A percentile compares a stretch with the other conserved stretches of the same genome.
These are phyloP conservation scores for Galeopsis tetrahit DNA, from an alignment of 257 asterid genomes.

Conservation along the genomic window DNA sequence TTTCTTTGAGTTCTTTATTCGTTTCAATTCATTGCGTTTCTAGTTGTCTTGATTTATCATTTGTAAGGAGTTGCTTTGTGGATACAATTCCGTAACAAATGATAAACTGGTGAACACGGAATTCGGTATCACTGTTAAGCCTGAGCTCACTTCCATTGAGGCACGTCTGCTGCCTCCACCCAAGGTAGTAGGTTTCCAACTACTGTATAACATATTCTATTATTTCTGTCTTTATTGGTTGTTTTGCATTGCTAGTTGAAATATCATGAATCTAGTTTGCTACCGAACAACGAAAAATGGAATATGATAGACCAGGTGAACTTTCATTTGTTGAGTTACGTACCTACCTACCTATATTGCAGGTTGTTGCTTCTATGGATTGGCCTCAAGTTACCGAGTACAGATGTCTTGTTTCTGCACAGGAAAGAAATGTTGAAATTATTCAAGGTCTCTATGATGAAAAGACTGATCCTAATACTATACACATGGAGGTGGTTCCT, in stretches of 20 bases:
- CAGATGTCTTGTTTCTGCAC: slow-evolving; percentile 80
- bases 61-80: too few relatives aligned
- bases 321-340: neutral
- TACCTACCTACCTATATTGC: slow-evolving; percentile 6
- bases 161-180: slow-evolving; percentile 89
- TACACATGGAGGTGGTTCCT: slow-evolving; percentile 40
- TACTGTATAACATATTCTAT: neutral
- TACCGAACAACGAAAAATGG: slow-evolving; percentile 83
- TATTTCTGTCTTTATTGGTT: neutral
- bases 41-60: too few relatives aligned
- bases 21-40: too few relatives aligned
- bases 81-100: too few relatives aligned
- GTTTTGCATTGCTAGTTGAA: slow-evolving; percentile 50
- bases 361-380: slow-evolving; percentile 97
- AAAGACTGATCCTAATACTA: slow-evolving; percentile 39
- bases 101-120: slow-evolving; percentile 42
- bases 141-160: slow-evolving; percentile 51
- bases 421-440: slow-evolving; percentile 64
- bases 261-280: slow-evolving; percentile 64
- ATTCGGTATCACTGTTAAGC: slow-evolving; percentile 61
- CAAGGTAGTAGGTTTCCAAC: slow-evolving; percentile 41
- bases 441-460: slow-evolving; percentile 59
- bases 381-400: slow-evolving; percentile 87
- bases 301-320: slow-evolving; percentile 77
- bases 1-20: too few relatives aligned